Base-by-base conservation (phyloP, 2,329 filamentous ascomycete species). In the Plenodomus lindquistii region DNA sequence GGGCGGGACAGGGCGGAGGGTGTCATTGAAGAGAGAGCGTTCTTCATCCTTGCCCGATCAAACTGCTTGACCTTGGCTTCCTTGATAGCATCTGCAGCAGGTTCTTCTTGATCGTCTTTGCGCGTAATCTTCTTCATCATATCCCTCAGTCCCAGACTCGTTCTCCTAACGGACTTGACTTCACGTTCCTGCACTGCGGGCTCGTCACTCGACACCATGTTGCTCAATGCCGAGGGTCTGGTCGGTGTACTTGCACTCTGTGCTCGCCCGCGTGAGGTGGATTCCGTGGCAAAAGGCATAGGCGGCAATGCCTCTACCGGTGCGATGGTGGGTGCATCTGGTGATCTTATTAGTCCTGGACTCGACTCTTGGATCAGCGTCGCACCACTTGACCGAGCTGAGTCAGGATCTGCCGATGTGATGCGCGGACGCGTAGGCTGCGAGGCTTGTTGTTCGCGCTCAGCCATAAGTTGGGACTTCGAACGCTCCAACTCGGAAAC, bases 401-500 rank as follows among this genome's bases (percentile, higher is more conserved):
- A 65, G 10, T 50, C 55, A 40, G 56, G 54, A 1, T 70, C 68
- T 10, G 53, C 46, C 2, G 57, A 60, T 1, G 60, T 46, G 6
- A 56, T 55, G 1, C 60, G 52, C 3, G 62, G 54, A 4, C 61
- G 59, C 9, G 63, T 47, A 10, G 62, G 57, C 21, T 67, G 60
- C 10, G 50, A 48, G 0, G 61, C 61, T 8, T 66, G 55, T 15
- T 64, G 58, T 43, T 70, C 68, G 40, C 65, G 68, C 37, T 70
- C 65, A 18, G 59, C 54, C 63, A 69, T 65, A 17, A 70, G 60
- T 29, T 68, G 62, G 16, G 63, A 50, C 35, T 69, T 69, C 9
- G 66, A 64, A 4, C 50, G 40, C 36, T 67, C 57, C 0, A 71
- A 60, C 13, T 67, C 60, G 1, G 47, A 34, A 10, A 69, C 39